Base-by-base conservation (phyloP, 2,329 filamentous ascomycete species). In the Paramyrothecium sp. region DNA sequence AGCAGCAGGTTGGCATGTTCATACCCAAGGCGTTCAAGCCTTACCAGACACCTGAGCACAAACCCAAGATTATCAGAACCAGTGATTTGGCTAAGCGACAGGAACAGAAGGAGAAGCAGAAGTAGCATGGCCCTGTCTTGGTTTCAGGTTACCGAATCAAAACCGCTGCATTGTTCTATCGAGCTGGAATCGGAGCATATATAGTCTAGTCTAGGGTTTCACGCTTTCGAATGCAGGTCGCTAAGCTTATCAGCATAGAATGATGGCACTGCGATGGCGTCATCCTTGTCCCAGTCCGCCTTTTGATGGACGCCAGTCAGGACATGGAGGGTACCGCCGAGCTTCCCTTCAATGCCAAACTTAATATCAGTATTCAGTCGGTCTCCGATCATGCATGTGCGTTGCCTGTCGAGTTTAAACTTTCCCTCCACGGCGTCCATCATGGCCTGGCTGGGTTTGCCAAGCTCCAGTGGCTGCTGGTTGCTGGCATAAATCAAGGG, bases 361-460 rank as follows among this genome's bases (percentile, higher is more conserved):
- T 90, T 88, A 71, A 99, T 98, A 75, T 99, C 95, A 0, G 95
- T 99, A 72, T 98, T 91, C 61, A 97, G 79, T 30, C 95, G 83
- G 73, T 99, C 95, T 7, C 95, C 95, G 48, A 99, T 85, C 95
- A 99, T 99, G 75, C 95, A 98, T 1, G 95, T 91, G 65, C 87
- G 87, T 59, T 82, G 85, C 41, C 93, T 85, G 72, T 98, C 88
- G 55, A 99, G 89, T 64, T 90, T 83, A 73, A 98, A 97, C 75
- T 96, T 97, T 58, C 94, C 94, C 79, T 98, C 94, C 57, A 99
- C 90, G 3, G 95, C 92, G 73, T 98, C 94, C 94, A 99, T 97
- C 95, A 99, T 99, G 3, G 94, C 94, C 78, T 97, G 92, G 71
- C 92, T 97, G 3, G 95, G 95, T 78, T 99, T 99, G 1, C 95